phyloP scores from a whole-genome alignment of 805 yeast genomes.

The Candida insectalens region DNA sequence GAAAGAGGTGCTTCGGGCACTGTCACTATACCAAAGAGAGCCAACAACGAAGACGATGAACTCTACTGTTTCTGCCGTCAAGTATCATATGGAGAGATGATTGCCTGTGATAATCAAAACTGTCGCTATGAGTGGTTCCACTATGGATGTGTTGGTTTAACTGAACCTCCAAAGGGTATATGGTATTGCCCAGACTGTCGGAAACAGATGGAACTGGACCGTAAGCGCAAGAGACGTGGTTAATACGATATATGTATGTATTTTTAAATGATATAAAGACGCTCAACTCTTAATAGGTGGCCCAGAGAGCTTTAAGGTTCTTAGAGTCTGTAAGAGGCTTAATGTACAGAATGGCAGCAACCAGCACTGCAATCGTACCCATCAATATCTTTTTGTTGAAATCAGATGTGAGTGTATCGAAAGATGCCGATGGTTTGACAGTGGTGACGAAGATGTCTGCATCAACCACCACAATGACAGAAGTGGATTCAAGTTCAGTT shows the following conservation, averaged over 20 bases:
- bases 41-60: slow-evolving; percentile 53
- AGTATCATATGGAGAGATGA: slow-evolving; percentile 71
- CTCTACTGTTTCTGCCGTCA: slow-evolving; percentile 88
- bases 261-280: no score
- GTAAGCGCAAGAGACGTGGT: neutral
- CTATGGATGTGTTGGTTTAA: slow-evolving; percentile 78
- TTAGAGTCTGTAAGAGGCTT: slow-evolving; percentile 50
- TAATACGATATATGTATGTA: no score
- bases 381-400: slow-evolving; percentile 63
- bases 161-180: slow-evolving; percentile 87
- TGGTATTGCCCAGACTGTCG: slow-evolving; percentile 95
- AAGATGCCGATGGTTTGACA: slow-evolving; percentile 73
- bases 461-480: slow-evolving; percentile 56
- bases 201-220: slow-evolving; percentile 9
- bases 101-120: slow-evolving; percentile 52
- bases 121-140: slow-evolving; percentile 58
- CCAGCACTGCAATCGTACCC: slow-evolving; percentile 45
- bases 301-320: slow-evolving; percentile 46
- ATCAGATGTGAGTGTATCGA: slow-evolving; percentile 58
- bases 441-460: slow-evolving; percentile 71
- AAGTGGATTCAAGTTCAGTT: slow-evolving; percentile 76
- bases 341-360: slow-evolving; percentile 35
- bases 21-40: slow-evolving; percentile 13
- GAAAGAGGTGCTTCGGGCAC: slow-evolving; percentile 12
- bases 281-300: neutral